phyloP scores from a whole-genome alignment of 2,329 filamentous ascomycete genomes.

The Hypomyces rosellus region DNA sequence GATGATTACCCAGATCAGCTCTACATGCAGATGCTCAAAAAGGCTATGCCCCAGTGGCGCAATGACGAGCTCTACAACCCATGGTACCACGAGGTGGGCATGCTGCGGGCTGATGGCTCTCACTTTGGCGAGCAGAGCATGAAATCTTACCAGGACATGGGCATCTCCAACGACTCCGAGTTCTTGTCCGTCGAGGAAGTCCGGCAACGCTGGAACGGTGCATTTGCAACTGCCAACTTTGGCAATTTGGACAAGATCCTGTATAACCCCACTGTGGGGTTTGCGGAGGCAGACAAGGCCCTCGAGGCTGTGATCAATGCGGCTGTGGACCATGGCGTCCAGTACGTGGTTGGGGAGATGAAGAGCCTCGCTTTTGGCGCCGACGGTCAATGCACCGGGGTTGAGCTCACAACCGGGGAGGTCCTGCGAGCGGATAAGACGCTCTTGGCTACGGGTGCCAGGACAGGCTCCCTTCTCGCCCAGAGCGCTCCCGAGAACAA shows the following conservation, averaged over 20 bases:
- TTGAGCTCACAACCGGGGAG: constrained; percentile 40
- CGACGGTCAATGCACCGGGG: constrained; percentile 41
- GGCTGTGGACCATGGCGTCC: constrained; percentile 46
- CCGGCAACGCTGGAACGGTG: constrained; percentile 47
- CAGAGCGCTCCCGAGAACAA: constrained; percentile 42
- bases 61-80: constrained; percentile 43
- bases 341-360: constrained; percentile 49
- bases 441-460: constrained; percentile 50
- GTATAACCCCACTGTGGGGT: constrained; percentile 53
- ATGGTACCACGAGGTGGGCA: constrained; percentile 53
- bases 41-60: constrained; percentile 35
- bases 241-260: constrained; percentile 48
- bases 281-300: constrained; percentile 52
- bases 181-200: constrained; percentile 45
- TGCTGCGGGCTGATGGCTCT: constrained; percentile 36
- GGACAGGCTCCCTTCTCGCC: constrained; percentile 48
- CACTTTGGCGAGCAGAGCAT: constrained; percentile 41
- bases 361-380: constrained; percentile 39
- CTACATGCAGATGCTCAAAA: constrained; percentile 34
- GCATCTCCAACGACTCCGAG: constrained; percentile 33
- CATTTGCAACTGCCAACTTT: constrained; percentile 53
- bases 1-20: constrained; percentile 35
- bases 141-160: constrained; percentile 28
- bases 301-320: constrained; percentile 48
- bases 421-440: constrained; percentile 45